Evolutionary conservation across 345 rosid species (phyloP).

Genomic region (Hypericum androsaemum): DNA sequence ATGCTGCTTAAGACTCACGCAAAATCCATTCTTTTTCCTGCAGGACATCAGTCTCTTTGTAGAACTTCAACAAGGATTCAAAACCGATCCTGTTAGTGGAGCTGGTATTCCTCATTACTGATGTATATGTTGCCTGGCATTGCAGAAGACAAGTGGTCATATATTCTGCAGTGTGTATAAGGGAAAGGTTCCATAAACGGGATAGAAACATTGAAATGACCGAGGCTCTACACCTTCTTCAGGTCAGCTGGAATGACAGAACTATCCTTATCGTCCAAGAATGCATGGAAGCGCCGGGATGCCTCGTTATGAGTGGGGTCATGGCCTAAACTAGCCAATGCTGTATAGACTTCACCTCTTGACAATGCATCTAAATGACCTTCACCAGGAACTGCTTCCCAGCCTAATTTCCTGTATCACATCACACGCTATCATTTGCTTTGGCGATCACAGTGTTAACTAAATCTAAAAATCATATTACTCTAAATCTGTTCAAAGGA

Average conservation of each 20-base stretch:
- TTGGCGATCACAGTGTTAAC: too few relatives aligned
- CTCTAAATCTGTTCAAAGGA: too few relatives aligned
- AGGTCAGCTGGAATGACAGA: conserved; percentile 26
- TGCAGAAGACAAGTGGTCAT: background rate
- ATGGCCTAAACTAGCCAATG: conserved; percentile 27
- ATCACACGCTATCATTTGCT: background rate
- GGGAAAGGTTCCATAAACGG: background rate
- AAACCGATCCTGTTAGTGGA: conserved; percentile 20
- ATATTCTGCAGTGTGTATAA: background rate
- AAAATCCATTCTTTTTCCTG: conserved; percentile 36
- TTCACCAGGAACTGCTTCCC: conserved; percentile 27
- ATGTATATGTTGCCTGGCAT: conserved; percentile 34
- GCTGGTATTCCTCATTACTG: conserved; percentile 29
- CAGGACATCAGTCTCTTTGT: conserved; percentile 33
- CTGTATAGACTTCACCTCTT: conserved; percentile 24
- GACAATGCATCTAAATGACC: conserved; percentile 24
- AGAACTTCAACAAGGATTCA: conserved; percentile 28
- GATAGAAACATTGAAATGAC: background rate
- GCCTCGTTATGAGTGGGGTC: conserved; percentile 22
- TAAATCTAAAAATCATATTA: too few relatives aligned
- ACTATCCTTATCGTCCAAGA: conserved; percentile 19
- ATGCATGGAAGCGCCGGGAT: conserved; percentile 18
- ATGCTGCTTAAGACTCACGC: conserved; percentile 12
- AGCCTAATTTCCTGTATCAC: conserved; percentile 23
- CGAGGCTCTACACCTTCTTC: conserved; percentile 18